Conservation (phyloP, 179 eudicot species). For the Beta macrorhiza region DNA sequence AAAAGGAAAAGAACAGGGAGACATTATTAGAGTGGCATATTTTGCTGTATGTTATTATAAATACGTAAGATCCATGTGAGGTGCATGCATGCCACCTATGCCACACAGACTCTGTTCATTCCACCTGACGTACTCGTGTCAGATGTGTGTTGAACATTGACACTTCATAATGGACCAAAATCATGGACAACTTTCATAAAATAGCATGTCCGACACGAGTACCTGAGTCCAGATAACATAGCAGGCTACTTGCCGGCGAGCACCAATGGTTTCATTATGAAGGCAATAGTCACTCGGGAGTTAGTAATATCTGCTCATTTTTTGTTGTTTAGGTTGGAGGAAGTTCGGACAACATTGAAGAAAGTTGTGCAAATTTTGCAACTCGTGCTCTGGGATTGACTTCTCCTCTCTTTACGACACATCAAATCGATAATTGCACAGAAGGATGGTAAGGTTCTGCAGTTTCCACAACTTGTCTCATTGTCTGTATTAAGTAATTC, state of each 20-base stretch:
- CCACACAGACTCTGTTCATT: too few species aligned
- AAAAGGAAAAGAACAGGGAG: background rate
- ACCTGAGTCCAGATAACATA: too few species aligned
- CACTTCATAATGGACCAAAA: too few species aligned
- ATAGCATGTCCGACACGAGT: too few species aligned
- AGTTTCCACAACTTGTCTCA: background rate
- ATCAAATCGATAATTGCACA: conserved; percentile 97
- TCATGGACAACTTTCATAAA: too few species aligned
- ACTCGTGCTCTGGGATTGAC: conserved; percentile 80
- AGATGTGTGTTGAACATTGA: too few species aligned
- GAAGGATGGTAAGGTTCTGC: conserved; percentile 80
- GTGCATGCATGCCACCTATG: background rate
- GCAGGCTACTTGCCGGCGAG: background rate
- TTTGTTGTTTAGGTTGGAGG: conserved; percentile 74
- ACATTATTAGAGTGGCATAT: background rate
- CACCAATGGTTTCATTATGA: background rate
- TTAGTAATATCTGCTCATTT: background rate
- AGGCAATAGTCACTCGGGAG: background rate
- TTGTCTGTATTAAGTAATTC: background rate
- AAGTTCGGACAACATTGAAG: conserved; percentile 89
- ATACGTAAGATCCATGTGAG: background rate
- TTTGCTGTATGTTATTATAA: background rate
- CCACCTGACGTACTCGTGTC: too few species aligned
- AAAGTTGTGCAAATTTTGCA: conserved; percentile 89
- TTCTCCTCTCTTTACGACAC: conserved; percentile 73